Conservation (phyloP, 2,329 filamentous ascomycete species). For the Tolypocladium sp. region DNA sequence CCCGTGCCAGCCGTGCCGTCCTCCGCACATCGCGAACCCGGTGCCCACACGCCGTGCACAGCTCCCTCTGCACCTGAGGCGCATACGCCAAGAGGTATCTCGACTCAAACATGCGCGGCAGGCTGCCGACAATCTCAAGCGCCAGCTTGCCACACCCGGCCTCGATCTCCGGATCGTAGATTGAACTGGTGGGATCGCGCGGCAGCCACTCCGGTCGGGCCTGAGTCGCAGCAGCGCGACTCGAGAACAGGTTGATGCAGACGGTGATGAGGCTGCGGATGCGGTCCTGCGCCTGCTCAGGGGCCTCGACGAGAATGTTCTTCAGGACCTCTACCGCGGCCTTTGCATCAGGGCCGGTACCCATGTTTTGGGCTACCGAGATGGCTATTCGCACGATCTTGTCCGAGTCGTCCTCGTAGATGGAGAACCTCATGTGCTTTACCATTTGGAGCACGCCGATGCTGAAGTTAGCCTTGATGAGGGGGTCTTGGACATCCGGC, state of each 20-base stretch:
- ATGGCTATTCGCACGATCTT: constrained; percentile 40
- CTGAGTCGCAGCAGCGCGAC: constrained; percentile 14
- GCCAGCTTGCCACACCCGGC: constrained; percentile 35
- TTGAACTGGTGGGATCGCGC: constrained; percentile 9
- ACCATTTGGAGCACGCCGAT: constrained; percentile 39
- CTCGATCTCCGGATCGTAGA: constrained; percentile 11
- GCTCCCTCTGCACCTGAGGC: constrained; percentile 33
- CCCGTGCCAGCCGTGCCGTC: constrained; percentile 37
- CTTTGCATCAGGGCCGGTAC: constrained; percentile 32
- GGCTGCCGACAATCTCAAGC: constrained; percentile 35
- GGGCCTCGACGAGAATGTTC: constrained; percentile 35
- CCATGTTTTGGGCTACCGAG: constrained; percentile 32
- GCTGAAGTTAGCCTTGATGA: constrained; percentile 29
- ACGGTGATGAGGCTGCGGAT: constrained; percentile 39
- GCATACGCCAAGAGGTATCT: constrained; percentile 34
- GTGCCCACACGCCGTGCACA: constrained; percentile 44
- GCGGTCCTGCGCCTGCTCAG: constrained; percentile 36
- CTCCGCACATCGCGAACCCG: constrained; percentile 41
- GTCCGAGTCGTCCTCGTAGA: constrained; percentile 42
- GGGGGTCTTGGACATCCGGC: constrained; percentile 16
- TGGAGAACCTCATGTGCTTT: constrained; percentile 37
- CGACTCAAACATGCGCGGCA: constrained; percentile 40
- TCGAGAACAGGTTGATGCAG: constrained; percentile 28
- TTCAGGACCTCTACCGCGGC: constrained; percentile 40
- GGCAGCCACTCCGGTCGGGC: constrained; percentile 20